Percentiles rank a stretch among this genome's conserved stretches.
Conservation (phyloP, 768 basidiomycete genomes). For the Lanmaoa pseudosensibilis region DNA sequence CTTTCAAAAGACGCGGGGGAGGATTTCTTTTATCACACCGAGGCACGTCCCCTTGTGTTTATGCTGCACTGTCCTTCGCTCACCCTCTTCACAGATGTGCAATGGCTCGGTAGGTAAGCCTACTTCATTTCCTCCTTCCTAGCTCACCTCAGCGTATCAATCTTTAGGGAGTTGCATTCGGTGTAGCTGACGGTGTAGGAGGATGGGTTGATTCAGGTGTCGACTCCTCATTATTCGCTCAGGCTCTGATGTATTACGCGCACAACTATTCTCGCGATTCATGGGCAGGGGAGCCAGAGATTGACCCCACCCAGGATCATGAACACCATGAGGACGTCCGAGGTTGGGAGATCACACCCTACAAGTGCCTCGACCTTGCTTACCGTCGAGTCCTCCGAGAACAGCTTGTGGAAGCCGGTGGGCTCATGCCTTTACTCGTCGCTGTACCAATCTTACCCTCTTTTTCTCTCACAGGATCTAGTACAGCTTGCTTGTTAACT, state of each 20-base stretch:
- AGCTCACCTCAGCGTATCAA: constrained; percentile 23
- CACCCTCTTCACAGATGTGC: constrained; percentile 56
- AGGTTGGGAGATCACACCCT: constrained; percentile 68
- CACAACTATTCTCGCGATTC: constrained; percentile 68
- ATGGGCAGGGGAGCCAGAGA: constrained; percentile 84
- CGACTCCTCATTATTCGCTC: constrained; percentile 88
- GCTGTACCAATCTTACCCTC: background rate
- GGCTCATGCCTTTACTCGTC: constrained; percentile 24
- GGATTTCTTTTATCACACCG: constrained; percentile 66
- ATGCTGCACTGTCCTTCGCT: background rate
- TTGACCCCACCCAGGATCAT: constrained; percentile 73
- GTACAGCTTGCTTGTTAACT: constrained; percentile 76
- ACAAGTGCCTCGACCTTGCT: constrained; percentile 70
- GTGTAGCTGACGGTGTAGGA: constrained; percentile 91
- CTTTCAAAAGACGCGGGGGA: constrained; percentile 49
- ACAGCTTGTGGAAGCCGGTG: constrained; percentile 54
- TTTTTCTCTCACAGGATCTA: constrained; percentile 56
- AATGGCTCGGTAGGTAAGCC: constrained; percentile 66
- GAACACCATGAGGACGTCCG: constrained; percentile 63
- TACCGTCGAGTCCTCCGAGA: constrained; percentile 72
- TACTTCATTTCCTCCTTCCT: constrained; percentile 4
- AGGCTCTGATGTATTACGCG: constrained; percentile 87
- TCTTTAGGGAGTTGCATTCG: constrained; percentile 71
- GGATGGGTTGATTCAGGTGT: constrained; percentile 85
- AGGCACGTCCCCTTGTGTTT: constrained; percentile 44